These are phyloP conservation scores for Ceratobasidium theobromae DNA, from an alignment of 1,284 basidiomycete species.

Conservation along the genomic window DNA sequence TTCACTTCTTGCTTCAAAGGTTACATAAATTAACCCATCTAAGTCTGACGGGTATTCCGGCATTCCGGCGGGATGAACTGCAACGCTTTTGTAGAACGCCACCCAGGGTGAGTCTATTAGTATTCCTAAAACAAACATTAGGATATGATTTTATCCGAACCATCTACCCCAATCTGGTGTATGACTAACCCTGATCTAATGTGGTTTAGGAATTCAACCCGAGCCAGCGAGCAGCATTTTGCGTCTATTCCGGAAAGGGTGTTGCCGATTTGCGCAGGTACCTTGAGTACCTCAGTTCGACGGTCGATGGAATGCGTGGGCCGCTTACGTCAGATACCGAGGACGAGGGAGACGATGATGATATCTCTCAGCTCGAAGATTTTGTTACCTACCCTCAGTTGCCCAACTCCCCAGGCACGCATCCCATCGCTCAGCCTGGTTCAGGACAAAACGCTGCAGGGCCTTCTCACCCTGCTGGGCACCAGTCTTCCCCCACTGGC, in stretches of 20 bases:
- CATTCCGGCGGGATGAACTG: slow-evolving; percentile 83
- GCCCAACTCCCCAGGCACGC: background rate
- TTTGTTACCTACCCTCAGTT: slow-evolving; percentile 27
- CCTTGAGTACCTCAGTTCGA: slow-evolving; percentile 45
- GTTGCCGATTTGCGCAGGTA: slow-evolving; percentile 81
- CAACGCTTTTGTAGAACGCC: slow-evolving; percentile 90
- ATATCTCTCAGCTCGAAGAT: slow-evolving; percentile 29
- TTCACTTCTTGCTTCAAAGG: slow-evolving; percentile 87
- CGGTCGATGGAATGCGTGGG: slow-evolving; percentile 17
- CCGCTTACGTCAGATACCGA: slow-evolving; percentile 30
- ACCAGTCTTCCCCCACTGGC: background rate
- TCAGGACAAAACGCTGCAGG: background rate
- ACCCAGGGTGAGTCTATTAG: slow-evolving; percentile 63
- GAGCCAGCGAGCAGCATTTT: slow-evolving; percentile 90
- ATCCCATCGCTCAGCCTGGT: background rate
- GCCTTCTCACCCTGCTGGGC: background rate
- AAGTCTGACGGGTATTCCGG: slow-evolving; percentile 92
- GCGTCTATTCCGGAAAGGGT: slow-evolving; percentile 94
- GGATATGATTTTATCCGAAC: too few relatives aligned
- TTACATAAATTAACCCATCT: slow-evolving; percentile 90
- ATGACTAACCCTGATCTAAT: slow-evolving; percentile 22
- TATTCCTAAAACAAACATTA: slow-evolving; percentile 35
- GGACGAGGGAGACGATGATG: slow-evolving; percentile 30
- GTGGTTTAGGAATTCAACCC: slow-evolving; percentile 82
- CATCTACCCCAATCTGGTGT: too few relatives aligned